Evolutionary conservation across 352 stramenopile species (phyloP), one percentile per base, ranked within the genome.

Genomic region (Phytophthora litchii): DNA sequence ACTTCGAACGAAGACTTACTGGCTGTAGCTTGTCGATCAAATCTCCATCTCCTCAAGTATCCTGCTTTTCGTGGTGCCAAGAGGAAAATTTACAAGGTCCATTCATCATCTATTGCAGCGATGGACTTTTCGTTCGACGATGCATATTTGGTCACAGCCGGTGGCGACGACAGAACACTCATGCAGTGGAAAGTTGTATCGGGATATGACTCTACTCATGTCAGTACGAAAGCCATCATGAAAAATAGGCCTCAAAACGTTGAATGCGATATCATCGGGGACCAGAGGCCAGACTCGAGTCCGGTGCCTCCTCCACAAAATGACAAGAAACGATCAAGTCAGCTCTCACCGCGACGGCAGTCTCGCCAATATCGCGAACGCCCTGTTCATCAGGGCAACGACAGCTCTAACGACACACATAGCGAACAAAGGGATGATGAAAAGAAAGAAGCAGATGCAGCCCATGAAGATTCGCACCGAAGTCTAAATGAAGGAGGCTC

Each of bases 101-200:
- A 89, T 34, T 75, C 77, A 19, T 60, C 74, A 0, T 16, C 65
- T 14, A 88, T 91, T 44, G 57, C 74, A 21, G 67, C 67, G 19
- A 56, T 89, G 19, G 67, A 55, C 7, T 88, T 89, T 40, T 73
- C 75, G 10, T 78, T 74, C 37, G 74, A 85, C 13, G 57, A 84
- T 35, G 38, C 48, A 6, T 83, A 75, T 46, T 47, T 89, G 2
- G n/a, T 89, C 20, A 80, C 79, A 14, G 65, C 76, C 9, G 81
- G 78, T 35, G 81, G 81, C 1, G 73, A 85, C 12, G 82, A 91
- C 45, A 68, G 66, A 14, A 76, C 82, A 10, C 49, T 91, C 16
- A 70, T 89, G 17, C 79, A 91, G 47, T 89, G 79, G 79, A 73
- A 55, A 36, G 34, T 70, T 48, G 25, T 52, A 3, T 29, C 16